A percentile compares a stretch with the other conserved stretches of the same genome.
Conservation (phyloP, 208 protist genomes). For the Leishmania mexicana region DNA sequence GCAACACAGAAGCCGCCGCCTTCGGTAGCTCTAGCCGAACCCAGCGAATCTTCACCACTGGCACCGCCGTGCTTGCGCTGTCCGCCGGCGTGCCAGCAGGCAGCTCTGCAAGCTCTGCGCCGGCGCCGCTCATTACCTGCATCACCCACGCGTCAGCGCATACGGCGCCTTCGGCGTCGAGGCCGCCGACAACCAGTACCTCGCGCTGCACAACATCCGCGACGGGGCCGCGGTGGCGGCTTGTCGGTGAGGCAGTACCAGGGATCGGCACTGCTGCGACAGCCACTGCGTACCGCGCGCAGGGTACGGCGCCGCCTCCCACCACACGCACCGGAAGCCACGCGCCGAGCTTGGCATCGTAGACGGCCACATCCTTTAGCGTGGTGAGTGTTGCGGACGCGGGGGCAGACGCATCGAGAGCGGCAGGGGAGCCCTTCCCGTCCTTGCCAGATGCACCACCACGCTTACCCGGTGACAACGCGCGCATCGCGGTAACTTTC, state of each 20-base stretch:
- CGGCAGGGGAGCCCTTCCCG: neutral
- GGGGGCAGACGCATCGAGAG: constrained; percentile 12
- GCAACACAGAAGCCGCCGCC: neutral
- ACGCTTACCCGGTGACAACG: constrained; percentile 16
- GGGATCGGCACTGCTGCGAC: constrained; percentile 46
- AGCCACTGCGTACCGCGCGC: constrained; percentile 56
- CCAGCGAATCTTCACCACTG: constrained; percentile 27
- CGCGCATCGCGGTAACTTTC: constrained; percentile 8
- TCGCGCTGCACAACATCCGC: constrained; percentile 34
- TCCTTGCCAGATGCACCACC: constrained; percentile 12
- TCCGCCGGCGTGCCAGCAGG: neutral
- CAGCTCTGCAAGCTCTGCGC: constrained; percentile 22
- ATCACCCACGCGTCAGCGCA: constrained; percentile 79
- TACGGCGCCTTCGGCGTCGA: constrained; percentile 49
- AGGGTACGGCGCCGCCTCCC: constrained; percentile 34
- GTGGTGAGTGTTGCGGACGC: constrained; percentile 10
- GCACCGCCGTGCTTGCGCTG: neutral
- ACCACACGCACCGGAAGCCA: constrained; percentile 63
- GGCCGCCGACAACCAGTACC: constrained; percentile 73
- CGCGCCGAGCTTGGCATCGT: constrained; percentile 35
- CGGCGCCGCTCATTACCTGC: constrained; percentile 25
- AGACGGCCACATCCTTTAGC: constrained; percentile 51
- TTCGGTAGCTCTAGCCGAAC: constrained; percentile 18
- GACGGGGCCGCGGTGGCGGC: constrained; percentile 19
- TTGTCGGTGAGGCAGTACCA: neutral